A percentile compares a stretch with the other conserved stretches of the same genome.
Evolutionary conservation across 257 asterid species (phyloP).

Genomic region (Lycium ferocissimum): DNA sequence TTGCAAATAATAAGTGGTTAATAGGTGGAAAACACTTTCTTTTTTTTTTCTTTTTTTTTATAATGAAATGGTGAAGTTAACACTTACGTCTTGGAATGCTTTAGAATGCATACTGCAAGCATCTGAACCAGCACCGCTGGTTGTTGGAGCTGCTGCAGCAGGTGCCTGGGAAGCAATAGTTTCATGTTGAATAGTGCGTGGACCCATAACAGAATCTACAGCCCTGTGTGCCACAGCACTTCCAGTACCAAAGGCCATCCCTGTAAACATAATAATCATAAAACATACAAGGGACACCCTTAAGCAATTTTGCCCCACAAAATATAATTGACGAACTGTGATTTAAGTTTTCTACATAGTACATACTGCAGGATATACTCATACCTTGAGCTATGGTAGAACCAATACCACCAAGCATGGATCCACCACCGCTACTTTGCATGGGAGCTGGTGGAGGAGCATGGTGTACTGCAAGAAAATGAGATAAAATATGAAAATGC

Average conservation of each 20-base stretch:
- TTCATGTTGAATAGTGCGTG: slow-evolving; percentile 78
- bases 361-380: background rate
- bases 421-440: slow-evolving; percentile 72
- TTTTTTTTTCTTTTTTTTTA: too few relatives aligned
- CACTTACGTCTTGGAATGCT: slow-evolving; percentile 79
- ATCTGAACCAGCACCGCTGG: slow-evolving; percentile 53
- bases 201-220: slow-evolving; percentile 78
- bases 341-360: background rate
- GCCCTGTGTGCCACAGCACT: slow-evolving; percentile 79
- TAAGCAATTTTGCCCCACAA: background rate
- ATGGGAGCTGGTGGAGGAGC: slow-evolving; percentile 79
- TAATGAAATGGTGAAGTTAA: background rate
- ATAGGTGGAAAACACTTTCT: background rate
- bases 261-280: slow-evolving; percentile 34
- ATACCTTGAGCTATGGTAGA: slow-evolving; percentile 61
- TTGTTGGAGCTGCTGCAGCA: slow-evolving; percentile 52
- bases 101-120: slow-evolving; percentile 67
- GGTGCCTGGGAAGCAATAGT: slow-evolving; percentile 50
- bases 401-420: slow-evolving; percentile 46
- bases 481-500: background rate
- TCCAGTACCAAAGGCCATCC: slow-evolving; percentile 79
- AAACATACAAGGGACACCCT: background rate
- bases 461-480: slow-evolving; percentile 13
- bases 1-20: background rate
- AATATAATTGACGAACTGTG: background rate